These are phyloP conservation scores for Taxillus chinensis DNA, from an alignment of 164 flowering plant genomes.

Conservation along the genomic window DNA sequence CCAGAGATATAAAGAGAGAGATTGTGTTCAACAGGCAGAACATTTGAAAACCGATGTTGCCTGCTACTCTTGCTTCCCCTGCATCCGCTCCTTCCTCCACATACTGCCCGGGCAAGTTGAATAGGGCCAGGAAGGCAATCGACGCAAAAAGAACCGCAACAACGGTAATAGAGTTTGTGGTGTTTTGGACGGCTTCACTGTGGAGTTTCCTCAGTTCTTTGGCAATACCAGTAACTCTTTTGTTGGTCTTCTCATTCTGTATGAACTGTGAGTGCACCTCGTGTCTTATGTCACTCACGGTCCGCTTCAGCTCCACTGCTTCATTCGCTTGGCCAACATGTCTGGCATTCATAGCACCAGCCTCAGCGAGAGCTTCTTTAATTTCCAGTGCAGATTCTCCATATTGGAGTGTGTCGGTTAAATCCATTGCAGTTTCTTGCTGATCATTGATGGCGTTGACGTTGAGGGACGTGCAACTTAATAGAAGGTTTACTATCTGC, in stretches of 20 bases:
- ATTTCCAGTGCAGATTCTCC: slow-evolving; percentile 64
- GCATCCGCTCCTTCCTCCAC: slow-evolving; percentile 23
- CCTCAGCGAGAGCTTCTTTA: slow-evolving; percentile 59
- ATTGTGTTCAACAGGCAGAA: slow-evolving; percentile 74
- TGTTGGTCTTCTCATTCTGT: slow-evolving; percentile 73
- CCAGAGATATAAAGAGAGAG: slow-evolving; percentile 80
- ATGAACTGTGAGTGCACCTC: slow-evolving; percentile 82
- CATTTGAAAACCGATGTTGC: slow-evolving; percentile 39
- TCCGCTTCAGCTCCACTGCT: slow-evolving; percentile 66
- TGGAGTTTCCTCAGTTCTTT: slow-evolving; percentile 84
- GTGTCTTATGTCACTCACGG: slow-evolving; percentile 89
- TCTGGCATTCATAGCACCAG: slow-evolving; percentile 82
- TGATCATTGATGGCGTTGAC: slow-evolving; percentile 73
- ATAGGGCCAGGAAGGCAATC: slow-evolving; percentile 81
- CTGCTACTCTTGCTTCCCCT: slow-evolving; percentile 57
- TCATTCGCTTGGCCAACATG: slow-evolving; percentile 58
- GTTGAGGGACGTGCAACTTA: slow-evolving; percentile 43
- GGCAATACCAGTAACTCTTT: slow-evolving; percentile 72
- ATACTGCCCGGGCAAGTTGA: slow-evolving; percentile 84
- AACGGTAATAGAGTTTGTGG: slow-evolving; percentile 81
- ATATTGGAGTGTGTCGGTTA: slow-evolving; percentile 76
- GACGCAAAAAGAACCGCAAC: slow-evolving; percentile 92
- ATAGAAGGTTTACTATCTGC: slow-evolving; percentile 61
- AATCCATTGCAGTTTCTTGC: slow-evolving; percentile 84
- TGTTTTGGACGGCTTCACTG: slow-evolving; percentile 89